Conservation (phyloP, 768 basidiomycete species). For the Daedalea quercina region DNA sequence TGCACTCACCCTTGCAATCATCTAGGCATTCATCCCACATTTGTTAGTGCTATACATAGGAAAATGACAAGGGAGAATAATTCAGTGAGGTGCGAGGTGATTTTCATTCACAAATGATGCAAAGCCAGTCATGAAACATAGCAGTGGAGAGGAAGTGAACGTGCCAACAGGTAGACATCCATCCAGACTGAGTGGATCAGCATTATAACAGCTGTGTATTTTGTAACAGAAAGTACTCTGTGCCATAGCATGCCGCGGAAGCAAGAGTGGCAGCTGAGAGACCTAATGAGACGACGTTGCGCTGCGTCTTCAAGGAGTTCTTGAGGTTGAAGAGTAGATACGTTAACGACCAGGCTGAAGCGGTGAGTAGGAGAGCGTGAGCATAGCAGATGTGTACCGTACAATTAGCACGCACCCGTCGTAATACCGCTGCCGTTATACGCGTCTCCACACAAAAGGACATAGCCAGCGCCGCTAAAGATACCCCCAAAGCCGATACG, state of each 20-base stretch:
- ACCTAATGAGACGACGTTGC: conserved; percentile 27
- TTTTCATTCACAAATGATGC: no score
- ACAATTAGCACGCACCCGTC: conserved; percentile 32
- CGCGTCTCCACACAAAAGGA: conserved; percentile 31
- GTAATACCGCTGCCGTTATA: conserved; percentile 40
- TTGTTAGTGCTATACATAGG: no score
- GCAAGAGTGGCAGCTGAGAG: conserved; percentile 24
- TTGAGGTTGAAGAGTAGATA: conserved; percentile 35
- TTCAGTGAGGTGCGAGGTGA: no score
- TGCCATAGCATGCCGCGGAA: conserved; percentile 19
- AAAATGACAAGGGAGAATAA: no score
- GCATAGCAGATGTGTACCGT: conserved; percentile 6
- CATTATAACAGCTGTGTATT: no score
- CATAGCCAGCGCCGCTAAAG: conserved; percentile 39
- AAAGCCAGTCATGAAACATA: no score
- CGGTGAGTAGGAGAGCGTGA: not conserved
- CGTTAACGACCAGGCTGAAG: conserved; percentile 38
- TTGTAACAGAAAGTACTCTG: conserved; percentile 16
- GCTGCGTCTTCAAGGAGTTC: conserved; percentile 24
- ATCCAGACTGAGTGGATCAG: no score
- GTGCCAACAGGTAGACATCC: no score
- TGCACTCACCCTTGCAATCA: no score
- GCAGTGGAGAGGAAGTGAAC: no score
- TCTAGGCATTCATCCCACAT: no score
- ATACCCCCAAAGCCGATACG: conserved; percentile 37